These are phyloP conservation scores for Cyclospora cayetanensis DNA, from an alignment of 169 alveolate genomes.

Conservation along the genomic window DNA sequence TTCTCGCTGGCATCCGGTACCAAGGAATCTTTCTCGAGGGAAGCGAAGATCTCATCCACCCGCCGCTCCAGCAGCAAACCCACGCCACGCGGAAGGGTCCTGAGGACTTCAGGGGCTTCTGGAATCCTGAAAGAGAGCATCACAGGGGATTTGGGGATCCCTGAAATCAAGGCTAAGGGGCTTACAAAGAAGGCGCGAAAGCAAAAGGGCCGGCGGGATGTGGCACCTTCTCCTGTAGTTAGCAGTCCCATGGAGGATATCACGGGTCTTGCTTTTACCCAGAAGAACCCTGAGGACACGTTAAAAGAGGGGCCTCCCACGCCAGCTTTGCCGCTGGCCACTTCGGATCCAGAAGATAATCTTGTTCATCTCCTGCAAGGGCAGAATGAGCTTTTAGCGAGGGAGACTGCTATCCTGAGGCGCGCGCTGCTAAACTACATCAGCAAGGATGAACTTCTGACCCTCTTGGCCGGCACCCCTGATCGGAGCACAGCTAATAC, in stretches of 20 bases:
- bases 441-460: not conserved
- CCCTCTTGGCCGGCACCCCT: not conserved
- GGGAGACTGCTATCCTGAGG: not conserved
- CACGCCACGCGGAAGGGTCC: not conserved
- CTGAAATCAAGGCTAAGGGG: not conserved
- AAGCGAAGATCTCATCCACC: not conserved
- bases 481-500: not conserved
- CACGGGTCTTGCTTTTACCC: no score
- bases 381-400: not conserved
- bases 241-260: no score
- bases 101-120: not conserved
- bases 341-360: no score
- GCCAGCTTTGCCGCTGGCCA: no score
- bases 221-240: no score
- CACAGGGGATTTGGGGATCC: not conserved
- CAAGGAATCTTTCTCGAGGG: not conserved
- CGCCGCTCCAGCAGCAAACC: constrained; percentile 11
- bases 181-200: not conserved
- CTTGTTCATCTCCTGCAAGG: not conserved
- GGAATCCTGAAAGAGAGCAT: not conserved
- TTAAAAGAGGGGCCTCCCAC: no score
- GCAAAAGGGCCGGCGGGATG: not conserved
- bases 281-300: no score
- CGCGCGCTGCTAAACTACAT: constrained; percentile 8
- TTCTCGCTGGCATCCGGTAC: no score